Percentiles rank a stretch among this genome's conserved stretches.
phyloP scores from a whole-genome alignment of 2,329 filamentous ascomycete species.

The Calonectria crousiana region DNA sequence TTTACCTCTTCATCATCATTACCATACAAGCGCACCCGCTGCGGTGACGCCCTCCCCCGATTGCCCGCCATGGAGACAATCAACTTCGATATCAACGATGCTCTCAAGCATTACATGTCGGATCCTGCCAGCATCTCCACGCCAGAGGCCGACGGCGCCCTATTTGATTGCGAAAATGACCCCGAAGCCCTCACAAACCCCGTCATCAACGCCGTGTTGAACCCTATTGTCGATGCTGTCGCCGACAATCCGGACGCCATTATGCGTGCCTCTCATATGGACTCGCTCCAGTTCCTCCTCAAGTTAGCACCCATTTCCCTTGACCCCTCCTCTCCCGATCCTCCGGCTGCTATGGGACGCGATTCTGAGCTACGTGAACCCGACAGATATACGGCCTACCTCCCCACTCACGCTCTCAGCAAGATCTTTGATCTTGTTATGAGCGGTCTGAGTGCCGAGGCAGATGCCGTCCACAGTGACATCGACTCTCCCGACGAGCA shows the following conservation, averaged over 20 bases:
- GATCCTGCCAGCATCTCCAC: slow-evolving; percentile 87
- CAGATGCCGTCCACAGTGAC: slow-evolving; percentile 86
- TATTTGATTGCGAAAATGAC: slow-evolving; percentile 93
- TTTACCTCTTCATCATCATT: slow-evolving; percentile 17
- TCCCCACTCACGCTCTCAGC: slow-evolving; percentile 86
- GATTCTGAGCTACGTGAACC: slow-evolving; percentile 62
- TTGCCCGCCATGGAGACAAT: slow-evolving; percentile 75
- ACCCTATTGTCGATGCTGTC: slow-evolving; percentile 92
- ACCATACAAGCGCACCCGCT: slow-evolving; percentile 26
- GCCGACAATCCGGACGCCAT: slow-evolving; percentile 93
- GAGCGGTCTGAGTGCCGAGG: slow-evolving; percentile 86
- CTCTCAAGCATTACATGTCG: slow-evolving; percentile 96
- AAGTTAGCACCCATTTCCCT: slow-evolving; percentile 82
- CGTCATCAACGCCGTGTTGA: slow-evolving; percentile 86
- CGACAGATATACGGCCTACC: slow-evolving; percentile 83
- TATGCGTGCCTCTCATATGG: slow-evolving; percentile 81
- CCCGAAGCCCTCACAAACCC: slow-evolving; percentile 83
- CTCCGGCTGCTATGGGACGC: slow-evolving; percentile 39
- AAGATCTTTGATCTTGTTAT: slow-evolving; percentile 93
- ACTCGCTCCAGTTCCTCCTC: slow-evolving; percentile 94
- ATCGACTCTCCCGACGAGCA: slow-evolving; percentile 90
- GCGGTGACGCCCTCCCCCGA: slow-evolving; percentile 33
- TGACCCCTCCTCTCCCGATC: slow-evolving; percentile 35
- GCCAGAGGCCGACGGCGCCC: slow-evolving; percentile 83
- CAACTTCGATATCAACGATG: slow-evolving; percentile 95